Percentiles rank a stretch among this genome's conserved stretches.
These are phyloP conservation scores for Globisporangium cederbergense DNA, from an alignment of 352 stramenopile species.

Conservation along the genomic window DNA sequence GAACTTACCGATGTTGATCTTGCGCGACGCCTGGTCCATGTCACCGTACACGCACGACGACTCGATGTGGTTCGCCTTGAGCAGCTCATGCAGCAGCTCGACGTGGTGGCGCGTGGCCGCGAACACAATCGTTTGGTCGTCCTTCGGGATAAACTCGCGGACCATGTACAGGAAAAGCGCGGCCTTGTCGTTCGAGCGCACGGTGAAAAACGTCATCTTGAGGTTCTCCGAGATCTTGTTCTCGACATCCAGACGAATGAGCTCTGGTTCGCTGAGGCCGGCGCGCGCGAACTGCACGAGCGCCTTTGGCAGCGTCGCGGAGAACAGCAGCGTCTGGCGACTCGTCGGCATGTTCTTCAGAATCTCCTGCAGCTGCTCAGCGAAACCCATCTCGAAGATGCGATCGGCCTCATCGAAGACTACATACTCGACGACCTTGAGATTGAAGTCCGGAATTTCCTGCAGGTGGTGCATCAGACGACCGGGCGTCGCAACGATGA, in stretches of 20 bases:
- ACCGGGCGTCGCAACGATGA: conserved; percentile 94
- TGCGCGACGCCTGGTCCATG: conserved; percentile 92
- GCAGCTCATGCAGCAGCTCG: conserved; percentile 96
- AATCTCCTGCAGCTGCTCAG: conserved; percentile 95
- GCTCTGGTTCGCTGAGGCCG: conserved; percentile 94
- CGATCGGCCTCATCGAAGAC: conserved; percentile 99
- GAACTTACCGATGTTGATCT: conserved; percentile 91
- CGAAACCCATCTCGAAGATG: conserved; percentile 99
- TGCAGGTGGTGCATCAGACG: conserved; percentile 93
- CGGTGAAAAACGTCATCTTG: conserved; percentile 96
- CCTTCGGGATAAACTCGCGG: conserved; percentile 90
- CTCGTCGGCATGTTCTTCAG: conserved; percentile 85
- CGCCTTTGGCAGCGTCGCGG: conserved; percentile 95
- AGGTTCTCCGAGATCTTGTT: conserved; percentile 98
- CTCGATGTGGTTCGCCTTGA: conserved; percentile 80
- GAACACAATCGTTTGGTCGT: conserved; percentile 97
- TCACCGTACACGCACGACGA: conserved; percentile 91
- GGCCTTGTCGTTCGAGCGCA: conserved; percentile 93
- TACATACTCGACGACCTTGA: conserved; percentile 90
- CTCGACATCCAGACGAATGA: conserved; percentile 98
- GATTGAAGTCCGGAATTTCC: conserved; percentile 92
- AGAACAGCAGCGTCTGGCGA: conserved; percentile 93
- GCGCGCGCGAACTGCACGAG: conserved; percentile 98
- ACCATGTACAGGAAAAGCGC: conserved; percentile 96
- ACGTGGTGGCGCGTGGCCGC: conserved; percentile 97